Evolutionary conservation across 768 basidiomycete species (phyloP), one percentile per base, ranked within the genome.

Genomic region (Mycena pura): DNA sequence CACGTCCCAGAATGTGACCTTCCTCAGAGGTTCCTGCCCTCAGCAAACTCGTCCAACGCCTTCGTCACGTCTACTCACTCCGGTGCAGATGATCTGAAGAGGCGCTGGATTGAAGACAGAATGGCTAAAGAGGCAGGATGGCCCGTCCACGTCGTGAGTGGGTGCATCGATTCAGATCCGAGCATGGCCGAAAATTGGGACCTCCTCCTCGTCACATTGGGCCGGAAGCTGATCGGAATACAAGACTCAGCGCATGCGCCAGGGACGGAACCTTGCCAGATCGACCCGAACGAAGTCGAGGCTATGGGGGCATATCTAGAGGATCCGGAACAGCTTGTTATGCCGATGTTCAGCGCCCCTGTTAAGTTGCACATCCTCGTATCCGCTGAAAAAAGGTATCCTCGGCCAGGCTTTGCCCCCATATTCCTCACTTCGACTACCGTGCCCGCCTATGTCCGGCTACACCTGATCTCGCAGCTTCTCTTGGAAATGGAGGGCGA

Each of bases 1-100:
- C 86, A 92, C 67, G 71, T 92, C 6, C 91, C 95, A 0, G 95
- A 98, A 77, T 89, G 92, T 57, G 95, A 96, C 67, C 82, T 97
- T 5, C 96, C 96, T 0, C 70, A 79, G 48, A 83, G 84, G 25
- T 93, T 93, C 72, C 73, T 91, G 15, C 85, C 89, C 5, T 71
- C 79, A 10, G 73, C 74, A n/a, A 89, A 87, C 66, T 85, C 89
- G 3, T 91, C 89, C 0, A 82, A 86, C 65, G 77, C 91, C 1
- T 91, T 93, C 70, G 74, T 93, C 60, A 85, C 85, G 14, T 84
- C 87, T 4, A 78, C 80, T 3, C 87, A 91, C 72, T 78, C 86
- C 19, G 89, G 90, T 0, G 74, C 76, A 4, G 84, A 86, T 44
- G 81, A 86, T 63, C 72, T 95, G 41, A 88, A 88, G 70, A 84